Conservation (phyloP, 345 rosid genomes). For the Microcos paniculata region DNA sequence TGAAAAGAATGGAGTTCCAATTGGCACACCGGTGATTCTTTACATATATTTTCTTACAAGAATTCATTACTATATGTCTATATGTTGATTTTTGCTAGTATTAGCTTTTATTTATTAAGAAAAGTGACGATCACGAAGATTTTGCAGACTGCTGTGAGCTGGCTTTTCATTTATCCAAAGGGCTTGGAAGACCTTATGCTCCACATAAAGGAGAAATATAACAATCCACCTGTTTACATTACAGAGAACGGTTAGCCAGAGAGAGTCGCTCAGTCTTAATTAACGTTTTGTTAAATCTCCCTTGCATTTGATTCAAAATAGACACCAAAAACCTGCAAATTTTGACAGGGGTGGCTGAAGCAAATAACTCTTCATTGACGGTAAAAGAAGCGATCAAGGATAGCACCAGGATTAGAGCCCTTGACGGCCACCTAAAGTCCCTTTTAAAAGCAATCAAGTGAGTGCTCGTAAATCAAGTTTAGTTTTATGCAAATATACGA, state of each 20-base stretch:
- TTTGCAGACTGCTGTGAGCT: slow-evolving; percentile 30
- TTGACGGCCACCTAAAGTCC: slow-evolving; percentile 33
- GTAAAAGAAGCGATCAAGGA: slow-evolving; percentile 35
- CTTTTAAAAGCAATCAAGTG: slow-evolving; percentile 40
- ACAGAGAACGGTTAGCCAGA: slow-evolving; percentile 44
- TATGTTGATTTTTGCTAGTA: too few species aligned
- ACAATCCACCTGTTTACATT: slow-evolving; percentile 33
- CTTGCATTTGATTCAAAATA: neutral
- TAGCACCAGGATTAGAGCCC: slow-evolving; percentile 39
- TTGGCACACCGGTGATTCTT: slow-evolving; percentile 47
- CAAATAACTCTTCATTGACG: slow-evolving; percentile 21
- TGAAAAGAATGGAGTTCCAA: slow-evolving; percentile 31
- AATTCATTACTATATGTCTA: too few species aligned
- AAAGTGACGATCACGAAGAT: too few species aligned
- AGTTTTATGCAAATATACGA: neutral
- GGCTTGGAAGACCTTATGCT: slow-evolving; percentile 30
- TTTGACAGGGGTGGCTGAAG: slow-evolving; percentile 21
- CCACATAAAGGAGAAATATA: slow-evolving; percentile 25
- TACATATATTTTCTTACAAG: too few species aligned
- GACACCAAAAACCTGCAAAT: neutral
- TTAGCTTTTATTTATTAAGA: too few species aligned
- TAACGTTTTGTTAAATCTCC: neutral
- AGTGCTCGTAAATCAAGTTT: slow-evolving; percentile 14
- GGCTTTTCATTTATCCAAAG: slow-evolving; percentile 38
- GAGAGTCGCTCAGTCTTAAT: neutral